Percentiles rank a stretch among this genome's conserved stretches.
phyloP scores from a whole-genome alignment of 108 stramenopile genomes.

The Skeletonema grethae region DNA sequence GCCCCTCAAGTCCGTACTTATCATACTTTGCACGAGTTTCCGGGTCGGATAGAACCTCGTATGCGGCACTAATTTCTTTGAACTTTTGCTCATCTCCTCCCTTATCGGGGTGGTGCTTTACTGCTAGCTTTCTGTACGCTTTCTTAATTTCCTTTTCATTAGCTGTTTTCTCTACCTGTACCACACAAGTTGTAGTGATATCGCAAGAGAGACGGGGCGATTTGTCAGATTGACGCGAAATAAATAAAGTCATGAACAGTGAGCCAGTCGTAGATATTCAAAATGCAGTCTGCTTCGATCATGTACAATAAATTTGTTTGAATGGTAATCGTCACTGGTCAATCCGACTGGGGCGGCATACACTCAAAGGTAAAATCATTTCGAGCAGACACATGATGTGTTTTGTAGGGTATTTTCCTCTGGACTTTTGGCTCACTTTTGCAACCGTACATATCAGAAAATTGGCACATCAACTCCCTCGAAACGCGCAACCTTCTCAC shows the following conservation, averaged over 20 bases:
- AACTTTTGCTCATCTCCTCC: constrained; percentile 16
- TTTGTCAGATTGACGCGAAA: neutral
- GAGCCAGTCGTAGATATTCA: neutral
- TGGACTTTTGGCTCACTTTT: neutral
- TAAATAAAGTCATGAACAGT: neutral
- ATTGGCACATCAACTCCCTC: neutral
- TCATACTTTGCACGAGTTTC: constrained; percentile 23
- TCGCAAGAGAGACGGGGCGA: neutral
- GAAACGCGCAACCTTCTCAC: constrained; percentile 22
- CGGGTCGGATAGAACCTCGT: constrained; percentile 22
- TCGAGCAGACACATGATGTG: constrained; percentile 10
- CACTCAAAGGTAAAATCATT: constrained; percentile 55
- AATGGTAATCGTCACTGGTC: constrained; percentile 53
- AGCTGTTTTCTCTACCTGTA: constrained; percentile 69
- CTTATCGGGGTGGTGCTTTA: constrained; percentile 36
- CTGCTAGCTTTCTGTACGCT: constrained; percentile 22
- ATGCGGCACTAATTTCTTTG: constrained; percentile 37
- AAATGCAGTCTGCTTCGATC: constrained; percentile 32
- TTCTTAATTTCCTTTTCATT: constrained; percentile 50
- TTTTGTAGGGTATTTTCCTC: neutral
- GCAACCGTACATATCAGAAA: neutral
- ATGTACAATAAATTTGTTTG: constrained; percentile 61
- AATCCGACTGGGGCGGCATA: constrained; percentile 62
- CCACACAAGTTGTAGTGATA: neutral
- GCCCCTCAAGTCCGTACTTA: constrained; percentile 86